Base-by-base conservation (phyloP, 768 basidiomycete species). In the Tulasnella sp. region DNA sequence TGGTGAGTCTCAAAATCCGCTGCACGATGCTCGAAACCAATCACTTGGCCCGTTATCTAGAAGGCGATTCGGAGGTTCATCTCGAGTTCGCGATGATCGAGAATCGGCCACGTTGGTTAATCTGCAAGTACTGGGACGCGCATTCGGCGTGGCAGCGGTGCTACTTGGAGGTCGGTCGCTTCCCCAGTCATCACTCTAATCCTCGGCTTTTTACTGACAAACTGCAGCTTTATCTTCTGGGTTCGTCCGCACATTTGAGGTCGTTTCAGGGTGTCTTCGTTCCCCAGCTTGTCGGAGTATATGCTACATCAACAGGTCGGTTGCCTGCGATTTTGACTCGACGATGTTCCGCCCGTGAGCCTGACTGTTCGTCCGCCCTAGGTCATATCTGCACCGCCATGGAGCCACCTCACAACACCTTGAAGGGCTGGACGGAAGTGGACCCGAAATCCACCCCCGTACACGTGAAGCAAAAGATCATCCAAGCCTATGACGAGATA, bases 111-210 rank as follows among this genome's bases (percentile, higher is more conserved):
- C 34, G 37, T 48, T 37, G 46, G 41, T 16, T 77, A 16, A 31
- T 77, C 14, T 77, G 44, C 46, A 77, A 77, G 44, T 48, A 77
- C 44, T 79, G 77, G 77, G 48, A 79, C 58, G 46, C 58, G 11
- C 48, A 58, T 1, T 16, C 34, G 22, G 34, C 60, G 54, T 79
- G 77, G 77, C 77, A 72, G 28, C 48, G 34, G 9, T 79, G 60
- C 77, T 79, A 69, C 41, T 72, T 31, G 31, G 77, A 79, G 60
- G 77, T 79, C 31, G 22, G 77, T 72, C 12, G 42, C 42, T 72
- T 79, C 34, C 46, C 37, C 9, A 9, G 20, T 50, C 76, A 20
- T 72, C 77, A 22, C 60, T 34, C 16, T 41, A 24, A 34, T n/a
- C 60, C 2, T 31, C 16, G 40, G 34, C 58, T 14, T 76, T 31